Evolutionary conservation across 306 rosid genomes (phyloP).

Genomic region (Ziziphus jujuba): DNA sequence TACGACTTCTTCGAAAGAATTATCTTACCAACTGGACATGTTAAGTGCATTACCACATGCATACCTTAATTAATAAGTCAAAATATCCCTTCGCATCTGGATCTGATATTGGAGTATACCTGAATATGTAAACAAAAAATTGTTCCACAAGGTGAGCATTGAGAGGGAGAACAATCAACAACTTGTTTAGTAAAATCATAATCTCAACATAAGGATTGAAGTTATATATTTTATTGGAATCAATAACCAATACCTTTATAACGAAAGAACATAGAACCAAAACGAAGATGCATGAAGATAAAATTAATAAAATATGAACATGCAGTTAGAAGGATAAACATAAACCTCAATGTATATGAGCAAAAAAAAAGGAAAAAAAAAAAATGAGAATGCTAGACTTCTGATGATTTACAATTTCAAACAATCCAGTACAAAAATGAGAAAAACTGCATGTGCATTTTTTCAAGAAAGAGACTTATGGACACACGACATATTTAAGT

Average conservation of each 20-base stretch:
- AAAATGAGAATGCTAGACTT: no score
- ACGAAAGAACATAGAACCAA: not conserved
- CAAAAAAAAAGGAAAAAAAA: no score
- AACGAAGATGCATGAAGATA: not conserved
- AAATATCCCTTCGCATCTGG: no score
- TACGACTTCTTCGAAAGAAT: no score
- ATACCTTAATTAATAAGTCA: no score
- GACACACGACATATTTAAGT: conserved; percentile 69
- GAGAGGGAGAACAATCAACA: conserved; percentile 13
- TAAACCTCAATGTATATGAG: no score
- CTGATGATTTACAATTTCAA: not conserved
- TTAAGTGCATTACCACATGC: no score
- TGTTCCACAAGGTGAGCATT: conserved; percentile 18
- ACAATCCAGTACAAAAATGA: not conserved
- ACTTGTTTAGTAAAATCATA: not conserved
- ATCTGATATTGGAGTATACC: conserved; percentile 98
- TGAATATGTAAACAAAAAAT: conserved; percentile 29
- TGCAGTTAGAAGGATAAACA: no score
- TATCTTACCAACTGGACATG: no score
- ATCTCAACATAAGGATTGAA: not conserved
- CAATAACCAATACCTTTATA: not conserved
- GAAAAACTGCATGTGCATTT: conserved; percentile 10
- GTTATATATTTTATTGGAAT: not conserved
- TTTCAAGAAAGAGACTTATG: conserved; percentile 60
- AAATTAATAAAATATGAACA: not conserved